Evolutionary conservation across 768 basidiomycete species (phyloP), one percentile per base, ranked within the genome.

Genomic region (Russula ochroleuca): DNA sequence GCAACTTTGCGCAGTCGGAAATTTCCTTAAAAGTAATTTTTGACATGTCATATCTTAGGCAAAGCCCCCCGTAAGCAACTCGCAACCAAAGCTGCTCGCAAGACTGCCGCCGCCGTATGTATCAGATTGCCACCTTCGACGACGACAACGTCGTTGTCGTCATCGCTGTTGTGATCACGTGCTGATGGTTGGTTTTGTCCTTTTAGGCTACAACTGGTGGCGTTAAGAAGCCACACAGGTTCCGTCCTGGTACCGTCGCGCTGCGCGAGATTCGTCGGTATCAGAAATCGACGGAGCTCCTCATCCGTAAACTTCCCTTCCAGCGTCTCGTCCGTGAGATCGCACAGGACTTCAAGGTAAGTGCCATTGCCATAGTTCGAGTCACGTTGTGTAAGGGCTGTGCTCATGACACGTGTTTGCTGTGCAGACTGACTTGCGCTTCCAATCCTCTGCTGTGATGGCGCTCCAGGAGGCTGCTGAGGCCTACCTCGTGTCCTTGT

Each of bases 241-340:
- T 96, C 88, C 85, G 90, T 73, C 90, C 90, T 70, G 90, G 96
- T 82, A 99, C 96, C 69, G 96, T 99, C 81, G 96, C 96, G 69
- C 93, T 99, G 69, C 94, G 96, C 84, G 95, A 98, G 80, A 98
- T 98, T 72, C 82, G 96, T 74, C 85, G 94, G 77, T 97, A 98
- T 83, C 94, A 98, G 79, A 97, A 97, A 83, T 94, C 92, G 66
- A 98, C 96, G 68, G 96, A 98, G 83, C 88, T 99, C 69, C 86
- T 98, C 72, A 98, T 98, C 83, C 85, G 96, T 81, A 98, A 98
- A 87, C 91, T 98, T 67, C 96, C 96, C 70, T 98, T 98, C 94
- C 95, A 98, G 80, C 85, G 95, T 71, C 86, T 98, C 71, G 95
- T 98, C 68, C 92, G 92, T 82, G 89, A 94, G 79, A 94, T 94